Conservation (phyloP, 1,139 yeast genomes). For the Entelexis paramagnoliae region DNA sequence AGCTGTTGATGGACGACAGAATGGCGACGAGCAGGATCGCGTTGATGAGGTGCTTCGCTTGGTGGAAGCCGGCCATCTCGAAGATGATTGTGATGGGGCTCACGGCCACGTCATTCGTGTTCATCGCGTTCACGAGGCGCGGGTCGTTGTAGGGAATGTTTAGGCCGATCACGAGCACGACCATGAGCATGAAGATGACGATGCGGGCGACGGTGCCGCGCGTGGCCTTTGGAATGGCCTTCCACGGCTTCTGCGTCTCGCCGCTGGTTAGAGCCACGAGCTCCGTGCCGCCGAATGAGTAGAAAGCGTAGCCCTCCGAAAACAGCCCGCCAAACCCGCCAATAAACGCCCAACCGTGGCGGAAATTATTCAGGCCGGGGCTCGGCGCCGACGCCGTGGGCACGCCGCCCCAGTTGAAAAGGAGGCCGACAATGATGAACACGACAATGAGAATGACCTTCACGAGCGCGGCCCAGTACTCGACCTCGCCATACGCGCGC, state of each 20-base stretch:
- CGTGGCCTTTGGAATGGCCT: constrained; percentile 33
- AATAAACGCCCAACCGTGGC: constrained; percentile 13
- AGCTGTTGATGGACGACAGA: constrained; percentile 46
- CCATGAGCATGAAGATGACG: constrained; percentile 34
- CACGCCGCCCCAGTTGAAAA: constrained; percentile 59
- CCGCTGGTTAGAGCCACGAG: constrained; percentile 44
- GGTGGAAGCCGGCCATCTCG: constrained; percentile 43
- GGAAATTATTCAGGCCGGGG: constrained; percentile 61
- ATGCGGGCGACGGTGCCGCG: constrained; percentile 35
- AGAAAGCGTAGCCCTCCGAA: constrained; percentile 19
- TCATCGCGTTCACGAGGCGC: constrained; percentile 34
- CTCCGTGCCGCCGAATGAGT: constrained; percentile 27
- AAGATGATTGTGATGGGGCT: constrained; percentile 55
- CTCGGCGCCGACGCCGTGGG: constrained; percentile 31
- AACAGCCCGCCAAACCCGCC: constrained; percentile 19
- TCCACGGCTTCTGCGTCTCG: constrained; percentile 40
- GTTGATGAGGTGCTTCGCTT: constrained; percentile 34
- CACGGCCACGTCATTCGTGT: constrained; percentile 32
- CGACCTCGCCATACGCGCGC: constrained; percentile 52
- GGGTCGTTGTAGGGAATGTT: constrained; percentile 39
- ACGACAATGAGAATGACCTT: constrained; percentile 49
- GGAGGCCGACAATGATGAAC: constrained; percentile 47
- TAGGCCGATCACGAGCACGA: constrained; percentile 41
- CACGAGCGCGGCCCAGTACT: constrained; percentile 51
- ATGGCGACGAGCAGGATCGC: constrained; percentile 45